Evolutionary conservation across 2,329 filamentous ascomycete genomes (phyloP), one percentile per base, ranked within the genome.

Genomic region (Epichloe typhina): DNA sequence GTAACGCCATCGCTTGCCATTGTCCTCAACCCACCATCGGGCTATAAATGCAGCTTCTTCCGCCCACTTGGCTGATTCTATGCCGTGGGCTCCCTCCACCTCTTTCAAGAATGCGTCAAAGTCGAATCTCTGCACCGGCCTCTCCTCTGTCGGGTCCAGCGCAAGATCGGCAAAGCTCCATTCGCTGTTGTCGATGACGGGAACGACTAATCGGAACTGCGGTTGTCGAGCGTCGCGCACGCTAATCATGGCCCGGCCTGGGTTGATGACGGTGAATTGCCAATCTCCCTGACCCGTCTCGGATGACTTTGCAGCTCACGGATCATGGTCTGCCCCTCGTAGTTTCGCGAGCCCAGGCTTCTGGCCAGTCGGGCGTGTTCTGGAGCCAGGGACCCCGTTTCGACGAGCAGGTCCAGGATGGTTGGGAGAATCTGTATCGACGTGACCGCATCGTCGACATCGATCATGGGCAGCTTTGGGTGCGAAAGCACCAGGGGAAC

Each of bases 1-100:
- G 54, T 63, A 63, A 51, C 60, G 62, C 58, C 62, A 66, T 50
- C 64, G 61, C 52, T 59, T 65, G 51, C 58, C 59, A 44, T 66
- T 66, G 52, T 66, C 64, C 47, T 65, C 62, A 3, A 65, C 61
- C 53, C 60, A 66, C 64, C 64, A 66, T 6, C 64, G 56, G 12
- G 62, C 59, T 26, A 64, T 53, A 50, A 64, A 66, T 9, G 63
- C 62, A 4, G 58, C 64, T 43, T 65, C 63, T 49, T 66, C 62
- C 0, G 54, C 61, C 64, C 64, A 66, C 39, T 58, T 56, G 12
- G 62, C 60, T 21, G 57, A 52, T 1, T 61, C 61, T 3, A 56
- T 49, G 8, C 63, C 61, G 21, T 58, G 58, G 3, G 51, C 36
- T 2, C 36, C 11, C 26, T 58, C 52, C 2, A 63, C 55, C 11